A percentile compares a stretch with the other conserved stretches of the same genome.
phyloP scores from a whole-genome alignment of 164 flowering plant species.

The Malania oleifera region DNA sequence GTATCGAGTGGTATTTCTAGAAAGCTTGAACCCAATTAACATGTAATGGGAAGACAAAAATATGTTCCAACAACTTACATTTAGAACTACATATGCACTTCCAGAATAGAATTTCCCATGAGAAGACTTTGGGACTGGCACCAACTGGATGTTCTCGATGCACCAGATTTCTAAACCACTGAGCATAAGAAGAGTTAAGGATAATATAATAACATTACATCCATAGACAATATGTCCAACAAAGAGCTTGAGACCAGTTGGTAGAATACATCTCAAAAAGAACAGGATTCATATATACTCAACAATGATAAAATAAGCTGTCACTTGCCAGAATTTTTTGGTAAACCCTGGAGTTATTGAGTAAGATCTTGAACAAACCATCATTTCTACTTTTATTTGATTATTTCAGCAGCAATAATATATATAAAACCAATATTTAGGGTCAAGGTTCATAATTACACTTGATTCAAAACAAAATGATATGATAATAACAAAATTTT shows the following conservation, averaged over 20 bases:
- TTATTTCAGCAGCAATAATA: too few species aligned
- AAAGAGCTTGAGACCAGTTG: not conserved
- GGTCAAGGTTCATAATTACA: too few species aligned
- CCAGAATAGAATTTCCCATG: conserved; percentile 61
- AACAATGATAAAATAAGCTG: too few species aligned
- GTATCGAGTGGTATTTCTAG: not conserved
- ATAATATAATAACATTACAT: conserved; percentile 10
- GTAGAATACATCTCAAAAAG: not conserved
- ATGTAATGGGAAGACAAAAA: not conserved
- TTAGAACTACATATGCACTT: conserved; percentile 51
- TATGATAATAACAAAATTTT: too few species aligned
- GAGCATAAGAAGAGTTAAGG: conserved; percentile 18
- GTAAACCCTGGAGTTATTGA: too few species aligned
- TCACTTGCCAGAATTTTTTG: too few species aligned
- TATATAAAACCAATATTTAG: too few species aligned
- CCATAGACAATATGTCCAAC: not conserved
- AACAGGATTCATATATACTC: too few species aligned
- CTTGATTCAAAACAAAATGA: too few species aligned
- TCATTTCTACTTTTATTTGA: too few species aligned
- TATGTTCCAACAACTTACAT: conserved; percentile 33
- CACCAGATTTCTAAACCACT: conserved; percentile 76
- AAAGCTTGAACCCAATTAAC: not conserved
- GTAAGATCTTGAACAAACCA: too few species aligned
- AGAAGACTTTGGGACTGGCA: conserved; percentile 43
- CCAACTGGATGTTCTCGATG: conserved; percentile 42